Base-by-base conservation (phyloP, 148 eudicot species). In the Fallopia convolvulus region DNA sequence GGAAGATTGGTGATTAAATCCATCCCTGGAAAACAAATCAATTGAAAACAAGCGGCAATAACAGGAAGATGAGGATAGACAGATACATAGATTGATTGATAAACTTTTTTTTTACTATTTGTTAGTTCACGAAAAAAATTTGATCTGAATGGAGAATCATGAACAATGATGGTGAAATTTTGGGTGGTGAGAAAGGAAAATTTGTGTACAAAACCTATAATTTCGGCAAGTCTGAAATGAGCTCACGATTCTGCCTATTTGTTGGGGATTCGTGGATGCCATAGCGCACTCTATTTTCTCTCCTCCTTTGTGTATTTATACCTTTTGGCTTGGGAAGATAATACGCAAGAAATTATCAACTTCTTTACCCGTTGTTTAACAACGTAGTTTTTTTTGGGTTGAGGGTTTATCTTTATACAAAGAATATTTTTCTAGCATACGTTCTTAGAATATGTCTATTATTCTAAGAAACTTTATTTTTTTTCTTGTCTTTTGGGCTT, bases 251-350 rank as follows among this genome's bases (percentile, higher is more conserved):
- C 49, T 55, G 77, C 80, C 74, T 48, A 72, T 73, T 74, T 77
- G 76, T 58, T 44, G 48, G 82, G 79, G 63, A 53, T 78, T 83
- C 83, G 79, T 78, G 85, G 80, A 74, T 70, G 80, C 80, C 80
- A 71, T 83, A 77, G 76, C 79, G 41, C 77, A 75, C 79, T 61
- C 33, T 68, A 76, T 75, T 41, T 77, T 42, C 56, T 73, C 70
- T 41, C 40, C 77, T 61, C 77, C 79, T 76, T 5, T 55, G 8
- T 42, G 10, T 46, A 40, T 41, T 40, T 72, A 72, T 71, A 71
- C 42, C 13, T 18, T 72, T 72, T 30, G 73, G 73, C 20, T 55
- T 18, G 60, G 21, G 60, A n/a, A 1, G 21, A 1, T 9, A 55
- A 55, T 10, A 48, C 50, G 15, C 50, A 48, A 10, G 50, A 11